phyloP scores from a whole-genome alignment of 176 grass and related monocot genomes.

The Aegilops tauschii region DNA sequence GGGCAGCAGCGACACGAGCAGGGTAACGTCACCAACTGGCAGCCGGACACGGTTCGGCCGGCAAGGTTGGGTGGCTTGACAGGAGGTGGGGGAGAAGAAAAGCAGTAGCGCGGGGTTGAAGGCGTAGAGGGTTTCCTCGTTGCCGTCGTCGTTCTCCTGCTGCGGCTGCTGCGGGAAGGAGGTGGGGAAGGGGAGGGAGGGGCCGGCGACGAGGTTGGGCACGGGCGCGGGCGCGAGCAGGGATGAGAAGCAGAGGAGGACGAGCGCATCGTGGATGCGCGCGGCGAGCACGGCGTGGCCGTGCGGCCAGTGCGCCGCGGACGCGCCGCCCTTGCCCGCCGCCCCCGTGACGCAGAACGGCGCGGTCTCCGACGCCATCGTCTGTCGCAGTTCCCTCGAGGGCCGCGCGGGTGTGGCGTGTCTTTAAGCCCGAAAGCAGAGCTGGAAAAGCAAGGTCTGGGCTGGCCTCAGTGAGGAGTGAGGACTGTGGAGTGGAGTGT shows the following conservation, averaged over 20 bases:
- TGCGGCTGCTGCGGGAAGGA: background rate
- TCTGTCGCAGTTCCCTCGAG: background rate
- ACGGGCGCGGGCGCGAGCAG: background rate
- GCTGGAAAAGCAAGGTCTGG: no score
- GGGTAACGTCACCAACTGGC: no score
- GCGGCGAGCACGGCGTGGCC: background rate
- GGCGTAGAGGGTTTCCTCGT: background rate
- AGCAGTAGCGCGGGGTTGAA: no score
- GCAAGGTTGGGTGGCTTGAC: no score
- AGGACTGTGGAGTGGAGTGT: no score
- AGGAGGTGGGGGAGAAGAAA: no score
- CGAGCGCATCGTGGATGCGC: conserved; percentile 30
- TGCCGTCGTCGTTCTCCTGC: background rate
- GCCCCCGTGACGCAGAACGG: background rate
- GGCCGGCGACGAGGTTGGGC: conserved; percentile 18
- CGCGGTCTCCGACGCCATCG: background rate
- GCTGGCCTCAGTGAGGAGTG: conserved; percentile 11
- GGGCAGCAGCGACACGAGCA: no score
- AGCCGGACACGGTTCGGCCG: no score
- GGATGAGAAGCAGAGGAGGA: conserved; percentile 31
- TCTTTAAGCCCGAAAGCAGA: background rate
- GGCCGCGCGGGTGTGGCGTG: no score
- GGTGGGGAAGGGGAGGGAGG: background rate
- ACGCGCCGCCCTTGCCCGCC: background rate
- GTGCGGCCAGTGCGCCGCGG: background rate